phyloP scores from a whole-genome alignment of 352 stramenopile genomes.

The Globisporangium barbulae region DNA sequence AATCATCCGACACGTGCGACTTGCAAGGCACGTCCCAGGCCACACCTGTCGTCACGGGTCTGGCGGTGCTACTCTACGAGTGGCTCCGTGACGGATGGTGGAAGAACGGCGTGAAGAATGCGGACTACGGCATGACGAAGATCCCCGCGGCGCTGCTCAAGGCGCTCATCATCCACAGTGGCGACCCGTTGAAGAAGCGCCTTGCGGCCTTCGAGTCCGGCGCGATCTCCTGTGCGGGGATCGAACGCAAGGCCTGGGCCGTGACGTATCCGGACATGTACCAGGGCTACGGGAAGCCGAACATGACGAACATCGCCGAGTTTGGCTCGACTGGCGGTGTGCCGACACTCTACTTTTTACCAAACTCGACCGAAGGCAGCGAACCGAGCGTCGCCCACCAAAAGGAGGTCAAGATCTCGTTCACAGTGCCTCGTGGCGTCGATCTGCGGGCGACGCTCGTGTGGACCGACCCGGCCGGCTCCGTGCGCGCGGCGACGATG shows the following conservation, averaged over 20 bases:
- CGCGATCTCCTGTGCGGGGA: conserved; percentile 43
- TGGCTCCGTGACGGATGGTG: conserved; percentile 82
- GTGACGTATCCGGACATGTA: conserved; percentile 71
- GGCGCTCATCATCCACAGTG: conserved; percentile 79
- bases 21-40: conserved; percentile 78
- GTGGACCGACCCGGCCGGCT: conserved; percentile 76
- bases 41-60: conserved; percentile 67
- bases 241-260: conserved; percentile 29
- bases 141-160: conserved; percentile 76
- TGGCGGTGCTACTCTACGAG: conserved; percentile 72
- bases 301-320: conserved; percentile 75
- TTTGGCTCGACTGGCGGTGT: conserved; percentile 29
- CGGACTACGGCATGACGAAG: conserved; percentile 44
- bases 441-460: conserved; percentile 71
- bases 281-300: conserved; percentile 80
- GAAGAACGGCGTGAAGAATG: conserved; percentile 57
- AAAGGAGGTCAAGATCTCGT: conserved; percentile 64
- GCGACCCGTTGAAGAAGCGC: conserved; percentile 45
- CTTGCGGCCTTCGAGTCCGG: conserved; percentile 37
- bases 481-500: conserved; percentile 51
- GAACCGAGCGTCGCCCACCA: conserved; percentile 51
- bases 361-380: conserved; percentile 61
- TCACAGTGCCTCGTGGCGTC: conserved; percentile 58
- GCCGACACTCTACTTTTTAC: conserved; percentile 64
- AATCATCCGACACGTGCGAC: conserved; percentile 57